Conservation (phyloP, 2,329 filamentous ascomycete species). For the Ceratocystis destructans region DNA sequence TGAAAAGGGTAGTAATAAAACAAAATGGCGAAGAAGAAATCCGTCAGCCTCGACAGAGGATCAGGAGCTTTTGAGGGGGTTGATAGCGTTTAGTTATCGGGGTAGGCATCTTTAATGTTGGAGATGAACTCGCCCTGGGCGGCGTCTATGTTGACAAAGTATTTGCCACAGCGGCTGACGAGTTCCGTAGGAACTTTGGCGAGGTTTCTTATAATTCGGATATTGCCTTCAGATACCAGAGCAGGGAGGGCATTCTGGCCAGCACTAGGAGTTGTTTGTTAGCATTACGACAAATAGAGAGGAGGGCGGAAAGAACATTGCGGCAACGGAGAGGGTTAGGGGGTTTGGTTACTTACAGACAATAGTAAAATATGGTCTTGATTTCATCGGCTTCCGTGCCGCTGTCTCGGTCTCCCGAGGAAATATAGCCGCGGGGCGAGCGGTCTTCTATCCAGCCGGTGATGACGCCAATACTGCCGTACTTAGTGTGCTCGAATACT, state of each 20-base stretch:
- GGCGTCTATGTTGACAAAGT: slow-evolving; percentile 75
- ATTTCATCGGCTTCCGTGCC: slow-evolving; percentile 37
- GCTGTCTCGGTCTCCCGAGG: background rate
- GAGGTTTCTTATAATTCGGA: slow-evolving; percentile 43
- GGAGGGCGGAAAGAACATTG: background rate
- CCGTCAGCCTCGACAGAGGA: background rate
- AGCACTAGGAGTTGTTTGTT: slow-evolving; percentile 2
- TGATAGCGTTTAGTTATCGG: slow-evolving; percentile 50
- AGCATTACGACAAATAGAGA: background rate
- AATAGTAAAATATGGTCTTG: slow-evolving; percentile 61
- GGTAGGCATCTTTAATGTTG: slow-evolving; percentile 68
- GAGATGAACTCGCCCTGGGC: slow-evolving; percentile 59
- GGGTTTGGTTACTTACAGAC: slow-evolving; percentile 50
- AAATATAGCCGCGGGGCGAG: background rate
- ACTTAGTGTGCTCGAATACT: slow-evolving; percentile 70
- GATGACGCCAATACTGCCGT: slow-evolving; percentile 66
- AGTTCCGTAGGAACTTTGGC: slow-evolving; percentile 41
- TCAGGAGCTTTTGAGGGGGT: background rate
- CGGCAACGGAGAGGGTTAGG: too few species aligned
- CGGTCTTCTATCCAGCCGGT: slow-evolving; percentile 62
- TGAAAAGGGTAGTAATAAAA: slow-evolving; percentile 11
- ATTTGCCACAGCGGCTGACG: slow-evolving; percentile 60
- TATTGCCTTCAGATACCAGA: slow-evolving; percentile 53
- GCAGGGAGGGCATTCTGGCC: slow-evolving; percentile 13
- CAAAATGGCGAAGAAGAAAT: background rate